A percentile compares a stretch with the other conserved stretches of the same genome.
These are phyloP conservation scores for Coemansia sp. DNA, from an alignment of 192 early-diverging fungal genomes.

Conservation along the genomic window DNA sequence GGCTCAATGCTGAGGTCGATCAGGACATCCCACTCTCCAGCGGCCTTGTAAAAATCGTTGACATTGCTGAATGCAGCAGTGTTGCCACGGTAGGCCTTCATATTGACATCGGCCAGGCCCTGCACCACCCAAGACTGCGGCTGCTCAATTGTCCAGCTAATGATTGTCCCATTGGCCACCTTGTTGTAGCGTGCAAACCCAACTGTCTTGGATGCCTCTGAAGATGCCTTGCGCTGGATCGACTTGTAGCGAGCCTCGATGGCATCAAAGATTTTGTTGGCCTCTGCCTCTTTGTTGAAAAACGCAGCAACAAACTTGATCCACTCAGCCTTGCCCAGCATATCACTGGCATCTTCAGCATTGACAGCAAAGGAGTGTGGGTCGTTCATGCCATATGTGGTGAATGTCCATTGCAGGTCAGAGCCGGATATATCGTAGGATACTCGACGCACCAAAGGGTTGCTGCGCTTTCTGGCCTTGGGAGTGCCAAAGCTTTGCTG, in stretches of 20 bases:
- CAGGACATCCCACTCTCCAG: constrained; percentile 59
- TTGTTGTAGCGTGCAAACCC: constrained; percentile 49
- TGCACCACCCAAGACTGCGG: constrained; percentile 46
- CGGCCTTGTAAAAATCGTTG: constrained; percentile 54
- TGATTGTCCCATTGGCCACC: constrained; percentile 40
- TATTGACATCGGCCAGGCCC: constrained; percentile 62
- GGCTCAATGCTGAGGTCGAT: constrained; percentile 58
- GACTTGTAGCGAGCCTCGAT: constrained; percentile 40
- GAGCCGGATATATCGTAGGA: constrained; percentile 47
- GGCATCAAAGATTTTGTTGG: constrained; percentile 35
- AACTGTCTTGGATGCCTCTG: constrained; percentile 19
- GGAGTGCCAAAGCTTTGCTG: constrained; percentile 35
- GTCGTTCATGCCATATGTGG: constrained; percentile 53
- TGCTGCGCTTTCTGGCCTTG: constrained; percentile 7
- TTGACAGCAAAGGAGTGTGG: constrained; percentile 41
- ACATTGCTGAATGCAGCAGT: constrained; percentile 26
- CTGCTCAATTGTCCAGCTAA: constrained; percentile 41
- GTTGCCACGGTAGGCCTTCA: constrained; percentile 36
- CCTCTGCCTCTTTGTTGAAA: constrained; percentile 41
- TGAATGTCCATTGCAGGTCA: constrained; percentile 56
- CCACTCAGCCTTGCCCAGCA: constrained; percentile 49
- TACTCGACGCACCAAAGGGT: constrained; percentile 30
- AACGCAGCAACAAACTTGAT: constrained; percentile 46
- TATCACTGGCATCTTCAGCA: constrained; percentile 33
- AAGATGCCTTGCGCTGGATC: constrained; percentile 16